Percentiles rank a stretch among this genome's conserved stretches.
These are phyloP conservation scores for Fusarium xyrophilum DNA, from an alignment of 2,329 filamentous ascomycete species.

Conservation along the genomic window DNA sequence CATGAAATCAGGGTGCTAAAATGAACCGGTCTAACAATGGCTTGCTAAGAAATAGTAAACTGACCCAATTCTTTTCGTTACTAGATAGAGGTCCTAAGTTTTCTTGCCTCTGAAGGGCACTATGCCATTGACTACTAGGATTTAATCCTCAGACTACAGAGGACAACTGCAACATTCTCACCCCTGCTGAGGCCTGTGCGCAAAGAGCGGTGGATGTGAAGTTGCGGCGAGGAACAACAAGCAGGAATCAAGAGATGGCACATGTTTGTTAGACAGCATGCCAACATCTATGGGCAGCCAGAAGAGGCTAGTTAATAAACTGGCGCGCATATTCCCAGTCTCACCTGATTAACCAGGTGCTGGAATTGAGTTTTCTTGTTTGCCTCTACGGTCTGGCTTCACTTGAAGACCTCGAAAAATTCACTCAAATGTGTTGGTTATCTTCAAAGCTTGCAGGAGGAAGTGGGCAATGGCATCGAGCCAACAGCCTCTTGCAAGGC, in stretches of 20 bases:
- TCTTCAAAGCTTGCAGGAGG: background rate
- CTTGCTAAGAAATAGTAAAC: background rate
- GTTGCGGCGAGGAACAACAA: background rate
- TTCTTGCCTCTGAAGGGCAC: background rate
- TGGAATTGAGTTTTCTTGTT: background rate
- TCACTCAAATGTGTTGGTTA: slow-evolving; percentile 17
- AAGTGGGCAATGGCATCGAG: slow-evolving; percentile 5
- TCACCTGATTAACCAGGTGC: slow-evolving; percentile 36
- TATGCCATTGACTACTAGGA: background rate
- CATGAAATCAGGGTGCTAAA: background rate
- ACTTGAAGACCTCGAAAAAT: slow-evolving; percentile 1
- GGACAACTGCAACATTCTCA: background rate
- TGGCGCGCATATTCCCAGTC: slow-evolving; percentile 32
- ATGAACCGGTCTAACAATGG: background rate
- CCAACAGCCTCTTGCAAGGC: slow-evolving; percentile 21
- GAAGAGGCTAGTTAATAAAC: slow-evolving; percentile 6
- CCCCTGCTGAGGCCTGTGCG: slow-evolving; percentile 23
- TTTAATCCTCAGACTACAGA: background rate
- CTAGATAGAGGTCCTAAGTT: background rate
- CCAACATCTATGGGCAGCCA: slow-evolving; percentile 14
- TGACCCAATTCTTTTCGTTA: background rate
- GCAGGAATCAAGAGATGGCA: background rate
- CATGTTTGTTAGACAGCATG: background rate
- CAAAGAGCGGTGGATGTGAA: slow-evolving; percentile 35
- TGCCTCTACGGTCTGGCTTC: background rate